Evolutionary conservation across 1,284 basidiomycete species (phyloP).

Genomic region (Ganoderma sinense): DNA sequence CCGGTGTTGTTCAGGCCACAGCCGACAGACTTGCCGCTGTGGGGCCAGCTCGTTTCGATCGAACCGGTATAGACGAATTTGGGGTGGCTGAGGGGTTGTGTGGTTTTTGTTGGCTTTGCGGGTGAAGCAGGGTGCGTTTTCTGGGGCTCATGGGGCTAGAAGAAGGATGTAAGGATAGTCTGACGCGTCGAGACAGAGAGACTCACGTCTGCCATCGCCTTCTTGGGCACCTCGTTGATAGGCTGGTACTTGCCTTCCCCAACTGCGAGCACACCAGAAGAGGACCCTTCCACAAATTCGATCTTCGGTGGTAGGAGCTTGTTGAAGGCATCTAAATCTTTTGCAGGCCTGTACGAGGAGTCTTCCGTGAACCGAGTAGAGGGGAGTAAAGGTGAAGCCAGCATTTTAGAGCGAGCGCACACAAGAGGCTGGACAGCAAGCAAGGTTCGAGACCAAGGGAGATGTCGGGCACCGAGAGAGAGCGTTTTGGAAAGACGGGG

Average conservation of each 20-base stretch:
- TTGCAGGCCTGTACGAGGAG: slow-evolving; percentile 63
- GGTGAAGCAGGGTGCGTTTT: background rate
- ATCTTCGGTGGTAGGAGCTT: slow-evolving; percentile 75
- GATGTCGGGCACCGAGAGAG: slow-evolving; percentile 3
- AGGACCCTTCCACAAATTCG: slow-evolving; percentile 84
- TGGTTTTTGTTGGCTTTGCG: slow-evolving; percentile 13
- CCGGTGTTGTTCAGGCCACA: slow-evolving; percentile 89
- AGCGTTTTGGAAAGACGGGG: slow-evolving; percentile 1
- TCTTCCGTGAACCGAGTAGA: slow-evolving; percentile 57
- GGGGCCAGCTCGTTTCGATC: slow-evolving; percentile 66
- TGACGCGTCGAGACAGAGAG: background rate
- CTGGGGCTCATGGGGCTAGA: background rate
- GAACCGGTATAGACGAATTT: slow-evolving; percentile 53
- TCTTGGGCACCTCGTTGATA: slow-evolving; percentile 68
- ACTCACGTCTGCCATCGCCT: slow-evolving; percentile 33
- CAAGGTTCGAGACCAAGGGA: slow-evolving; percentile 11
- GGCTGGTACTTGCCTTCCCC: slow-evolving; percentile 79
- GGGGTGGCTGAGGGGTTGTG: slow-evolving; percentile 9
- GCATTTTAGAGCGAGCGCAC: slow-evolving; percentile 48
- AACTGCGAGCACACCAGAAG: slow-evolving; percentile 71
- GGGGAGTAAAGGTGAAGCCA: slow-evolving; percentile 67
- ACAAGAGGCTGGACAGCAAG: background rate
- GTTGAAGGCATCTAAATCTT: slow-evolving; percentile 77
- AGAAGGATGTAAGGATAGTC: background rate
- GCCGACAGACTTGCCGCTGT: slow-evolving; percentile 48